Conservation (phyloP, 73 alveolate species). For the Paramecium octaurelia region DNA sequence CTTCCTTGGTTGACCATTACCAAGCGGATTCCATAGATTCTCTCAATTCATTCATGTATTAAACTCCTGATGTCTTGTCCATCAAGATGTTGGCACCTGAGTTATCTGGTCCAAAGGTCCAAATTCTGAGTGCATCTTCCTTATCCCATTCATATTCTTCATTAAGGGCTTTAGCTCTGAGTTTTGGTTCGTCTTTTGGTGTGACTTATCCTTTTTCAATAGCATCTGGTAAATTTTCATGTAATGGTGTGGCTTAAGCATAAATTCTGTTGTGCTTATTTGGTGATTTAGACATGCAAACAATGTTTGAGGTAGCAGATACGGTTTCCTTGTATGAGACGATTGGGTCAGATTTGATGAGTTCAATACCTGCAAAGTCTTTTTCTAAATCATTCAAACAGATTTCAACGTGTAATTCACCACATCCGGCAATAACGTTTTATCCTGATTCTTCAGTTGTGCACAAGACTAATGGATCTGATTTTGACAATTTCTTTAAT, state of each 20-base stretch:
- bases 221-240: slow-evolving; percentile 90
- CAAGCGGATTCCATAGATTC: slow-evolving; percentile 96
- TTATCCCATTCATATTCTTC: slow-evolving; percentile 91
- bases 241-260: slow-evolving; percentile 90
- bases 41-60: slow-evolving; percentile 94
- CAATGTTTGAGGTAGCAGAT: slow-evolving; percentile 71
- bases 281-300: slow-evolving; percentile 97
- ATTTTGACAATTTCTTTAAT: slow-evolving; percentile 94
- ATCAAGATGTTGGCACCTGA: slow-evolving; percentile 95
- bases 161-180: slow-evolving; percentile 83
- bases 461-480: slow-evolving; percentile 96
- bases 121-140: slow-evolving; percentile 72
- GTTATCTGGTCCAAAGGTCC: slow-evolving; percentile 99
- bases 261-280: slow-evolving; percentile 98
- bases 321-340: slow-evolving; percentile 99
- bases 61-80: slow-evolving; percentile 91
- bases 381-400: slow-evolving; percentile 96
- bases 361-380: slow-evolving; percentile 93
- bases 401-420: slow-evolving; percentile 98
- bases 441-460: slow-evolving; percentile 90
- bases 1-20: slow-evolving; percentile 98
- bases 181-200: slow-evolving; percentile 89
- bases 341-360: slow-evolving; percentile 95
- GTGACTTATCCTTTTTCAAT: slow-evolving; percentile 70
- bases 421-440: slow-evolving; percentile 98